Conservation (phyloP, 345 rosid species). For the Dipteronia dyeriana region DNA sequence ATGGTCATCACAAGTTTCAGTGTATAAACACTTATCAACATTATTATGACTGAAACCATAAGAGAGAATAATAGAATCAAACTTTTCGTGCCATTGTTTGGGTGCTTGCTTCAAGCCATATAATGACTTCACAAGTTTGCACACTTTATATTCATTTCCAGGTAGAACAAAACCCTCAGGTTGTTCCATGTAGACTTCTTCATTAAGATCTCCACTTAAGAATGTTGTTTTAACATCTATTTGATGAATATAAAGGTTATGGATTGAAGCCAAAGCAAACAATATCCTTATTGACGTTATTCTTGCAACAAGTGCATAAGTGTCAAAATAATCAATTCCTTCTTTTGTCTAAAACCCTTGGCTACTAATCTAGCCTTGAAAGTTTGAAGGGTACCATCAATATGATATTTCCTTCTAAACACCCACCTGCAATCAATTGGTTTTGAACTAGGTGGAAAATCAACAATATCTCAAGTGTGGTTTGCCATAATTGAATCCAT, state of each 20-base stretch:
- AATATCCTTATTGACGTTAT: background rate
- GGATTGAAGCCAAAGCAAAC: constrained; percentile 11
- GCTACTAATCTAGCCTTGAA: constrained; percentile 14
- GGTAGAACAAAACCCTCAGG: background rate
- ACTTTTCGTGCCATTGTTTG: constrained; percentile 18
- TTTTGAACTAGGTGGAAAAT: constrained; percentile 1
- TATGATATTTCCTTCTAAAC: background rate
- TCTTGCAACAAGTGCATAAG: background rate
- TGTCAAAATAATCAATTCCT: constrained; percentile 17
- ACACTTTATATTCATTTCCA: constrained; percentile 10
- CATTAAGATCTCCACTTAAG: background rate
- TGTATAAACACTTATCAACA: too few relatives aligned
- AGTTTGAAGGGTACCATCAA: background rate
- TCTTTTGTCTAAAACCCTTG: constrained; percentile 6
- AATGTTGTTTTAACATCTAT: constrained; percentile 15
- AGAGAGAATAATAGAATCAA: background rate
- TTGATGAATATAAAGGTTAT: too few relatives aligned
- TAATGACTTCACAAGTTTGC: too few relatives aligned
- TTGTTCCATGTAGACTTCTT: constrained; percentile 1
- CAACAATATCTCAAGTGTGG: constrained; percentile 4
- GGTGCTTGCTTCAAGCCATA: constrained; percentile 16
- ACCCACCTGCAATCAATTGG: constrained; percentile 9
- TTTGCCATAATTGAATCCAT: constrained; percentile 6
- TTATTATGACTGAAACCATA: background rate
- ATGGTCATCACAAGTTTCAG: too few relatives aligned